Base-by-base conservation (phyloP, 345 rosid genomes). In the Ceriops zippeliana region DNA sequence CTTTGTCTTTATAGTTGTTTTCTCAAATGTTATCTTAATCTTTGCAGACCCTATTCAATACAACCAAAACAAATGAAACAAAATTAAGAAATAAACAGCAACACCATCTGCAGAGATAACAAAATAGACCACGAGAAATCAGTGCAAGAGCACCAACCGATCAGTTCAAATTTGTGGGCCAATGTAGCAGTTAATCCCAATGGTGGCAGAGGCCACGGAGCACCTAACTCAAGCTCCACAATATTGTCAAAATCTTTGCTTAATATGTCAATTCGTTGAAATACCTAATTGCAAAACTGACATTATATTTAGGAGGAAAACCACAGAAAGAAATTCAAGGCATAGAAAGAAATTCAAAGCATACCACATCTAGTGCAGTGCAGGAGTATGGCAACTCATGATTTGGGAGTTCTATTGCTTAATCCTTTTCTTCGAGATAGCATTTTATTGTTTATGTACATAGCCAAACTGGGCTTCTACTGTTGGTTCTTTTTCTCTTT, bases 191-290 rank as follows among this genome's bases (percentile, higher is more conserved):
- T 93, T 31, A 75, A 81, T 79, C 89, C 90, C 21, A 82, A 42
- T 2, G 89, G 91, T 26, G 89, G 96, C 46, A 93, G 62, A 7
- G 97, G 98, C 96, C 97, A 93, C 2, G 98, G 98, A 61, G 86
- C 87, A 60, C 96, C 98, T 58, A 93, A 38, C 77, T 89, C 83
- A 53, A 93, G 91, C 68, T 91, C 93, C 5, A 80, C 98, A 53
- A 93, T 89, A 72, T 93, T 93, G 70, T 91, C 97, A 3, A 91
- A 93, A 79, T 93, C 97, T 71, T 85, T 89, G 82, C 92, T 88
- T 20, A 86, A 66, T 56, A 86, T 81, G 65, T 93, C 98, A 37
- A 93, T 93, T 72, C 98, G 78, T 79, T 93, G 98, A 81, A 88
- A 91, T 51, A 93, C 98, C 97, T 93, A 73, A 52, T 15, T 21